phyloP scores from a whole-genome alignment of 306 rosid genomes.

The Rosa rugosa region DNA sequence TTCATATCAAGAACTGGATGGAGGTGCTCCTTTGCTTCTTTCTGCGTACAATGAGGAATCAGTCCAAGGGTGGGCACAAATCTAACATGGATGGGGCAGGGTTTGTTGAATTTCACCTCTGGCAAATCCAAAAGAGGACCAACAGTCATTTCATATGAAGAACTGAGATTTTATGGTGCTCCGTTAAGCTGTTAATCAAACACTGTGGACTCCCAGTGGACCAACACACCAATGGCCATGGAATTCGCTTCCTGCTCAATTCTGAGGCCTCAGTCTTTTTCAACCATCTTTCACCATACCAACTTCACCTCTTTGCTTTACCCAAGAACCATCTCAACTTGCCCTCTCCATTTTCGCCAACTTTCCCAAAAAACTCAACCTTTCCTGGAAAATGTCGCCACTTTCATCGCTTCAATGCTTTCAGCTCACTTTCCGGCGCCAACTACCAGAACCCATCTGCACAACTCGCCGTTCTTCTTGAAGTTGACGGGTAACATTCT shows the following conservation, averaged over 20 bases:
- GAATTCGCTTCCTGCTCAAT: constrained; percentile 35
- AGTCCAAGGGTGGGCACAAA: too few species aligned
- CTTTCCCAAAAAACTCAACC: constrained; percentile 21
- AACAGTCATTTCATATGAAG: too few species aligned
- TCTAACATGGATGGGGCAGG: too few species aligned
- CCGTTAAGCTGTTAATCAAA: neutral
- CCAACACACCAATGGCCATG: constrained; percentile 32
- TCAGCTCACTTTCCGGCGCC: constrained; percentile 37
- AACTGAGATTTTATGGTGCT: neutral
- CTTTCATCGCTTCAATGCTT: constrained; percentile 29
- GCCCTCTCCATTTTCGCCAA: constrained; percentile 32
- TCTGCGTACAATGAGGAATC: too few species aligned
- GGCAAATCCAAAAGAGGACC: too few species aligned
- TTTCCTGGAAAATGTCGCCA: constrained; percentile 42
- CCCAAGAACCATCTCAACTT: constrained; percentile 21
- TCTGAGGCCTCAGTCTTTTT: constrained; percentile 19
- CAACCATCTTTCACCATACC: constrained; percentile 14
- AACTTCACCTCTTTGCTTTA: neutral
- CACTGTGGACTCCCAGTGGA: neutral
- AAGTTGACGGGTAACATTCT: constrained; percentile 72
- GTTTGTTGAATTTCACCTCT: too few species aligned
- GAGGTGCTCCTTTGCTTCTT: too few species aligned
- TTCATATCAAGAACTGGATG: too few species aligned
- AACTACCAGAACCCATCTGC: constrained; percentile 30
- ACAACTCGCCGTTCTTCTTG: constrained; percentile 76